phyloP scores from a whole-genome alignment of 2,329 filamentous ascomycete species.

The Ceratocystis cacaofunesta region DNA sequence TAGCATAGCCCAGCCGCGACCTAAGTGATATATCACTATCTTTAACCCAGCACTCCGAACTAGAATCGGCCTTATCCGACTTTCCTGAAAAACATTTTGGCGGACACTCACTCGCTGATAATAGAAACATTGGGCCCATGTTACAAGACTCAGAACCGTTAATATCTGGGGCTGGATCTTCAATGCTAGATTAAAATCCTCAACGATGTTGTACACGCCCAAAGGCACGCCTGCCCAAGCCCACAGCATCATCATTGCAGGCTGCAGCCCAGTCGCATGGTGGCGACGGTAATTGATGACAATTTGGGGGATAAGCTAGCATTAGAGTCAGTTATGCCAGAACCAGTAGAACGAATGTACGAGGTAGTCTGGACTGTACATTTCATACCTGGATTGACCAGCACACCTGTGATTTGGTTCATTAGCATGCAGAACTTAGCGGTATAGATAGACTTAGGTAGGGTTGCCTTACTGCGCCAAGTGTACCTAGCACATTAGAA shows the following conservation, averaged over 20 bases:
- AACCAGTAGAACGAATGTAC: too few species aligned
- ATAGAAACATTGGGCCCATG: conserved; percentile 32
- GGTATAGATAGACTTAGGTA: neutral
- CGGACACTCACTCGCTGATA: conserved; percentile 26
- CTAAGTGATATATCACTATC: neutral
- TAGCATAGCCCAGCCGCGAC: neutral
- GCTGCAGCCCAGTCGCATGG: conserved; percentile 49
- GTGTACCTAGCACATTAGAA: conserved; percentile 43
- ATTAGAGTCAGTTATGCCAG: neutral
- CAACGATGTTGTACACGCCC: conserved; percentile 35
- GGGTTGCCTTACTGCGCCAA: conserved; percentile 35
- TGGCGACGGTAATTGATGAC: conserved; percentile 52
- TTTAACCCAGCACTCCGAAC: neutral
- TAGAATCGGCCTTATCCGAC: neutral
- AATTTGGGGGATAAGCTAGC: conserved; percentile 52
- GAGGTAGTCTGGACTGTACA: neutral
- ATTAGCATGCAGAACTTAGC: neutral
- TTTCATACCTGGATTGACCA: conserved; percentile 46
- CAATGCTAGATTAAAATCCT: conserved; percentile 29
- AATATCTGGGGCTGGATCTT: conserved; percentile 31
- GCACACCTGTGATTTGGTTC: conserved; percentile 29
- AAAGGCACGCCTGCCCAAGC: conserved; percentile 52
- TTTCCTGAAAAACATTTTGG: neutral
- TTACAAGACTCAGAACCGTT: conserved; percentile 29
- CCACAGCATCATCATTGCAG: conserved; percentile 60